phyloP scores from a whole-genome alignment of 164 flowering plant genomes.

The Akebia trifoliata region DNA sequence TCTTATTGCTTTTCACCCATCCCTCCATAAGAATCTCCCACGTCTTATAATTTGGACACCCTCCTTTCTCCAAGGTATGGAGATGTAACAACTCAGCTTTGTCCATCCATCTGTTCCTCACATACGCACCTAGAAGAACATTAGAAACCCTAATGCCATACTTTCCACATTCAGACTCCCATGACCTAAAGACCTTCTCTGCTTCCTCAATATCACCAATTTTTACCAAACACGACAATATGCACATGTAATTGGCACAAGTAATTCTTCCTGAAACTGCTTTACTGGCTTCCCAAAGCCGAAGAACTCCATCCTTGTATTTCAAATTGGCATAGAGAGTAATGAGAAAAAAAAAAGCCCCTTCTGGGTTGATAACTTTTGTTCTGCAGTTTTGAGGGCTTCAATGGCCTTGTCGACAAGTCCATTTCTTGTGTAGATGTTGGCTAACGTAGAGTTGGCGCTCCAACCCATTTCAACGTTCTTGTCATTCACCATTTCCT shows the following conservation, averaged over 20 bases:
- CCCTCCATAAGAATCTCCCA: slow-evolving; percentile 75
- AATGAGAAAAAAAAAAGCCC: slow-evolving; percentile 44
- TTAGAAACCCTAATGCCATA: slow-evolving; percentile 60
- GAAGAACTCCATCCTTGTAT: slow-evolving; percentile 40
- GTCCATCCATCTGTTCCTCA: slow-evolving; percentile 38
- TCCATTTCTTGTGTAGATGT: slow-evolving; percentile 34
- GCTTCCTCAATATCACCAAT: slow-evolving; percentile 46
- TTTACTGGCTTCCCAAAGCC: slow-evolving; percentile 56
- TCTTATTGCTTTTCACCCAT: slow-evolving; percentile 38
- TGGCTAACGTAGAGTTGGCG: slow-evolving; percentile 38
- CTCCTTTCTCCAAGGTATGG: slow-evolving; percentile 47
- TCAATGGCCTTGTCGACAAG: slow-evolving; percentile 33
- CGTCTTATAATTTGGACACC: slow-evolving; percentile 54
- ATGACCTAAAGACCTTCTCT: slow-evolving; percentile 37
- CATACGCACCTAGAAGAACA: slow-evolving; percentile 55
- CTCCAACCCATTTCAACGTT: slow-evolving; percentile 55
- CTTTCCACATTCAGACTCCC: slow-evolving; percentile 43
- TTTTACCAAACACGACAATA: slow-evolving; percentile 49
- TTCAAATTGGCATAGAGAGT: slow-evolving; percentile 42
- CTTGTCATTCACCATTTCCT: slow-evolving; percentile 41
- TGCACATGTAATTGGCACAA: slow-evolving; percentile 47
- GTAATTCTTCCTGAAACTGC: slow-evolving; percentile 32
- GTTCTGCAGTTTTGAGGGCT: slow-evolving; percentile 40
- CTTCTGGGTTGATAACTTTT: slow-evolving; percentile 32
- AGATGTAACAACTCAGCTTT: slow-evolving; percentile 51